Conservation (phyloP, 345 rosid species). For the Salix viminalis region DNA sequence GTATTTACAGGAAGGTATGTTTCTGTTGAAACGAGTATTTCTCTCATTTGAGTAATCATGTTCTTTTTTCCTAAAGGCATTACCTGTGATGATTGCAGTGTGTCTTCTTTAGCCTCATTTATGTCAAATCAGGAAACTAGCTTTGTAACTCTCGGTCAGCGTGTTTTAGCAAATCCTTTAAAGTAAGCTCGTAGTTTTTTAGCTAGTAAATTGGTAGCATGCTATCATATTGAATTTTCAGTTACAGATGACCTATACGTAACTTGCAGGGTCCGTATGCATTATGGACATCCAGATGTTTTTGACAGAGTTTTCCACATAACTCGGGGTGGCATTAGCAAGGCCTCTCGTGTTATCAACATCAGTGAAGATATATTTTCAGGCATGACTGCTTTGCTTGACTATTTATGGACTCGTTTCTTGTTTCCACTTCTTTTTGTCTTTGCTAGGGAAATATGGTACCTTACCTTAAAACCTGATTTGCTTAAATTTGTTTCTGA, state of each 20-base stretch:
- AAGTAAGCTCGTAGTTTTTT: constrained; percentile 51
- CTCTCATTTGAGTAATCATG: background rate
- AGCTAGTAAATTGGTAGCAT: background rate
- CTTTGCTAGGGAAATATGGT: background rate
- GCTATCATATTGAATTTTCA: background rate
- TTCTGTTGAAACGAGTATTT: constrained; percentile 4
- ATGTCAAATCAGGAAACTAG: constrained; percentile 96
- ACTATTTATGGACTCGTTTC: background rate
- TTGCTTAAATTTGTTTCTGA: too few species aligned
- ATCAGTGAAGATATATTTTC: constrained; percentile 95
- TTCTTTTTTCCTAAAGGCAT: background rate
- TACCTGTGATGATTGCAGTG: constrained; percentile 50
- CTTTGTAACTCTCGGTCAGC: constrained; percentile 95
- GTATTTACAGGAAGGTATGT: constrained; percentile 91
- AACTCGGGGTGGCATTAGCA: constrained; percentile 99
- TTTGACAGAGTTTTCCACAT: constrained; percentile 95
- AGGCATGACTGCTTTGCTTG: constrained; percentile 38
- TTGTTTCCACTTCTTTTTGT: background rate
- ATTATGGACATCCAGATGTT: constrained; percentile 99
- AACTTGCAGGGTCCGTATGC: constrained; percentile 81
- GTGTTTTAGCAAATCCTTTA: constrained; percentile 89
- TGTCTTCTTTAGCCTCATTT: constrained; percentile 90
- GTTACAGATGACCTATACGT: constrained; percentile 1
- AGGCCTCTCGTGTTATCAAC: constrained; percentile 97
- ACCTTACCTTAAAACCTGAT: too few species aligned